Evolutionary conservation across 192 early-diverging fungal species (phyloP).

Genomic region (Chytriomyces hyalinus): DNA sequence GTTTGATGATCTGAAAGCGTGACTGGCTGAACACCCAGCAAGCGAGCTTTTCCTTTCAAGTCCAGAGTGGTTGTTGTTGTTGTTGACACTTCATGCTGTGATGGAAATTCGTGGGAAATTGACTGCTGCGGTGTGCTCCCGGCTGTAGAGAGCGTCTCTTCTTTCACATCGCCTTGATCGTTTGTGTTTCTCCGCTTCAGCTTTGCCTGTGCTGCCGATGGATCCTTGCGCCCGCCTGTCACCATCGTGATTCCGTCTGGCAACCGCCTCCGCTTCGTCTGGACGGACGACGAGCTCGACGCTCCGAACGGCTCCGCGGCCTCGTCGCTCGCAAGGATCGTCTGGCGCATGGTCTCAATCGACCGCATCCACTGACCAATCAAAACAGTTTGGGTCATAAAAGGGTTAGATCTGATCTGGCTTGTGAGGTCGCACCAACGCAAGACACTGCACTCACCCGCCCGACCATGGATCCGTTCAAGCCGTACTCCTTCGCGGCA

Average conservation of each 20-base stretch:
- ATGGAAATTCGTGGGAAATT: background rate
- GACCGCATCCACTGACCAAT: constrained; percentile 29
- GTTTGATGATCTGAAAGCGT: no score
- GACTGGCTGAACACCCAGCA: no score
- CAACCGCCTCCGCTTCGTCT: constrained; percentile 6
- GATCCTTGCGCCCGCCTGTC: constrained; percentile 4
- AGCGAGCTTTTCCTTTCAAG: no score
- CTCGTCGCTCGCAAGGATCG: background rate
- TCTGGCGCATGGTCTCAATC: constrained; percentile 3
- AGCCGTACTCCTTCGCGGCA: constrained; percentile 26
- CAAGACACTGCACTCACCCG: constrained; percentile 14
- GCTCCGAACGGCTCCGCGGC: background rate
- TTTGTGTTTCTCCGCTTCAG: background rate
- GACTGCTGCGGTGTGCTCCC: background rate
- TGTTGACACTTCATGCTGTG: no score
- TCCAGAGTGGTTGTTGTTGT: no score
- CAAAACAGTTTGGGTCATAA: background rate
- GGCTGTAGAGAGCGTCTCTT: background rate
- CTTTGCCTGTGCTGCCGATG: background rate
- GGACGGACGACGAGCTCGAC: background rate
- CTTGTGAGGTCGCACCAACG: background rate
- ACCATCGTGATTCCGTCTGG: constrained; percentile 30
- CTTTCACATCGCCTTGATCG: background rate
- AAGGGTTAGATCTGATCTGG: background rate
- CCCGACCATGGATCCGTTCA: constrained; percentile 30